These are phyloP conservation scores for Calonectria naviculata DNA, from an alignment of 2,329 filamentous ascomycete genomes.

Conservation along the genomic window DNA sequence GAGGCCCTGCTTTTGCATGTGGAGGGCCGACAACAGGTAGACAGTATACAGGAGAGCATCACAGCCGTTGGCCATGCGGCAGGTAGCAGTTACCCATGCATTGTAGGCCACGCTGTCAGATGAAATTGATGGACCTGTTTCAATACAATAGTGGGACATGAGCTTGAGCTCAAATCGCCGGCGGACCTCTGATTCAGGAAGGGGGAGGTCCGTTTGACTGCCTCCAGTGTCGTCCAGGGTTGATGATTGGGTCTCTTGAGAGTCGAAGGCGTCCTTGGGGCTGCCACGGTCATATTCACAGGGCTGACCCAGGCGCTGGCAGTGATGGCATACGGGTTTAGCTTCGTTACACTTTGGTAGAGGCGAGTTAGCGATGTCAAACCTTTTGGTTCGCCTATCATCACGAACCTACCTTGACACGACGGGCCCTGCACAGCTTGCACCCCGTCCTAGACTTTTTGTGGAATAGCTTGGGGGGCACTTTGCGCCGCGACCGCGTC, in stretches of 20 bases:
- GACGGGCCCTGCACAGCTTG: conserved; percentile 33
- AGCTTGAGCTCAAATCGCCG: conserved; percentile 33
- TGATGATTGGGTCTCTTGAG: neutral
- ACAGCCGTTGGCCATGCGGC: conserved; percentile 27
- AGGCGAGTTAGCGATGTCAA: neutral
- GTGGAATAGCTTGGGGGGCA: conserved; percentile 35
- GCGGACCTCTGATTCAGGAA: conserved; percentile 27
- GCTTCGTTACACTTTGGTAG: conserved; percentile 32
- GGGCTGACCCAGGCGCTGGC: conserved; percentile 24
- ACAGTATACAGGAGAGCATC: conserved; percentile 32
- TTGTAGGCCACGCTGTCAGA: conserved; percentile 21
- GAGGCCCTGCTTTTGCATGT: conserved; percentile 19
- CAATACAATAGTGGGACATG: conserved; percentile 31
- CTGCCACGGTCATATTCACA: conserved; percentile 32
- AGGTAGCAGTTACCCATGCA: conserved; percentile 19
- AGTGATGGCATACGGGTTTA: conserved; percentile 35
- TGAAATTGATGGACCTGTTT: conserved; percentile 25
- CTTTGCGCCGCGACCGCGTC: neutral
- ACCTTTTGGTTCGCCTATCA: too few relatives aligned
- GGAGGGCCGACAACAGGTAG: conserved; percentile 30
- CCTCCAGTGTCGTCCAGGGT: neutral
- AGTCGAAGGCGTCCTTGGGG: neutral
- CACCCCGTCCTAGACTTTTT: conserved; percentile 38
- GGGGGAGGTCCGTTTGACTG: neutral
- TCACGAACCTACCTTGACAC: conserved; percentile 33